phyloP scores from a whole-genome alignment of 352 stramenopile species.

The Phytopythium kandeliae region DNA sequence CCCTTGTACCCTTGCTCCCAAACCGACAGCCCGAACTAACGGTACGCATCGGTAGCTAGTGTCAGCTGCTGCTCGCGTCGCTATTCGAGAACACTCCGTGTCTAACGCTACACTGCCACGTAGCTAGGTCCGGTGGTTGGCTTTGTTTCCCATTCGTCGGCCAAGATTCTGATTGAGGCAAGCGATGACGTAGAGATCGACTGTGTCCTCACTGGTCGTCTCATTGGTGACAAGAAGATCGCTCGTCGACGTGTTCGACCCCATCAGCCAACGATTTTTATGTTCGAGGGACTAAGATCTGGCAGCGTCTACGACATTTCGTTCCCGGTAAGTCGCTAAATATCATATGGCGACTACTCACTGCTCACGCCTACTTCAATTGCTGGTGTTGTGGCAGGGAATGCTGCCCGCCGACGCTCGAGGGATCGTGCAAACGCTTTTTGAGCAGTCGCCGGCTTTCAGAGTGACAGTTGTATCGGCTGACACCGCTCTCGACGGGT shows the following conservation, averaged over 20 bases:
- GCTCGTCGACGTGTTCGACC: slow-evolving; percentile 7
- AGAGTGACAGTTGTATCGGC: slow-evolving; percentile 19
- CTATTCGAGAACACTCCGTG: no score
- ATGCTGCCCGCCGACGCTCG: slow-evolving; percentile 6
- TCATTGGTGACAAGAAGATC: slow-evolving; percentile 16
- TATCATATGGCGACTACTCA: no score
- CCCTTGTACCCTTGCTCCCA: not conserved
- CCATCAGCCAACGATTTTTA: slow-evolving; percentile 22
- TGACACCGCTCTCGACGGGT: slow-evolving; percentile 17
- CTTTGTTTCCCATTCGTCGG: slow-evolving; percentile 19
- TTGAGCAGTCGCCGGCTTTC: slow-evolving; percentile 22
- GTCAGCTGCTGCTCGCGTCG: no score
- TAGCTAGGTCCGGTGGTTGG: slow-evolving; percentile 44
- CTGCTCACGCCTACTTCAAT: no score
- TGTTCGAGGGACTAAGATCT: slow-evolving; percentile 18
- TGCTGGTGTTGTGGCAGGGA: slow-evolving; percentile 14
- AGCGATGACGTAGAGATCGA: slow-evolving; percentile 25
- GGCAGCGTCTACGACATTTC: slow-evolving; percentile 33
- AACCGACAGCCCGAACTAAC: not conserved
- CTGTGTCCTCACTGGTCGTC: slow-evolving; percentile 31
- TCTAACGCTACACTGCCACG: not conserved
- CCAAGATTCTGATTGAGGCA: slow-evolving; percentile 37
- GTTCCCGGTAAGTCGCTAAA: slow-evolving; percentile 22
- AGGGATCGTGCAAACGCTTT: slow-evolving; percentile 22
- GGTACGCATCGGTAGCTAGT: not conserved